These are phyloP conservation scores for Trichophaea hybrida DNA, from an alignment of 2,329 filamentous ascomycete species.

Conservation along the genomic window DNA sequence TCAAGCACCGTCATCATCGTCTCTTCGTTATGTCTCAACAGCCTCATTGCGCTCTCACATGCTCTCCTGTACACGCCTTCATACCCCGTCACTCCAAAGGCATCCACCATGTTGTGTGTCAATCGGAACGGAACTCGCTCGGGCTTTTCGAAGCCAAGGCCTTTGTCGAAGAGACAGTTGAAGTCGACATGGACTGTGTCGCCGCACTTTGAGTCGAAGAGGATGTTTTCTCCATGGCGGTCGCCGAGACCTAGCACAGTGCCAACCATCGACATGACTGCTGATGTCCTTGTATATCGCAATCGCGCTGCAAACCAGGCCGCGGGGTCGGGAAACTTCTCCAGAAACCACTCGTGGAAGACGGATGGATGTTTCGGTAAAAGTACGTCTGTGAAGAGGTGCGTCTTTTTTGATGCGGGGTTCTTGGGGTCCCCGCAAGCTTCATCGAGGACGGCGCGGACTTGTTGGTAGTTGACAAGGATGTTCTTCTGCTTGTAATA, in stretches of 20 bases:
- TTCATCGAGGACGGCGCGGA: conserved; percentile 45
- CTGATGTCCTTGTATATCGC: conserved; percentile 80
- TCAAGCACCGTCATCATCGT: conserved; percentile 95
- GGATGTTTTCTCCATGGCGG: conserved; percentile 90
- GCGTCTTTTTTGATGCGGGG: conserved; percentile 20
- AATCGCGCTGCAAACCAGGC: conserved; percentile 82
- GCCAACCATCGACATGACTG: conserved; percentile 99
- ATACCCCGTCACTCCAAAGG: conserved; percentile 88
- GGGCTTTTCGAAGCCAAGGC: conserved; percentile 83
- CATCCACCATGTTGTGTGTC: conserved; percentile 96
- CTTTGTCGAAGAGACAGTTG: conserved; percentile 98
- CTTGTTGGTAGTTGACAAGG: conserved; percentile 31
- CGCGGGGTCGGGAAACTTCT: conserved; percentile 84
- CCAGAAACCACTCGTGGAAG: conserved; percentile 86
- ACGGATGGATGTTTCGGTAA: conserved; percentile 50
- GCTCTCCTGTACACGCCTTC: conserved; percentile 86
- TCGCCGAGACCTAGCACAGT: conserved; percentile 89
- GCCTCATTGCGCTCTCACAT: conserved; percentile 71
- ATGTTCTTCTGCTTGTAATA: conserved; percentile 66
- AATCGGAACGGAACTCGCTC: conserved; percentile 91
- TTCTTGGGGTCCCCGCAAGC: conserved; percentile 35
- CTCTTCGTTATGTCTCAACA: conserved; percentile 83
- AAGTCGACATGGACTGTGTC: conserved; percentile 97
- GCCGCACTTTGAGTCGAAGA: conserved; percentile 84
- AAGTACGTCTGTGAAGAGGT: conserved; percentile 54